phyloP scores from a whole-genome alignment of 495 filamentous ascomycete species.

The Penicillium simplicissimum region DNA sequence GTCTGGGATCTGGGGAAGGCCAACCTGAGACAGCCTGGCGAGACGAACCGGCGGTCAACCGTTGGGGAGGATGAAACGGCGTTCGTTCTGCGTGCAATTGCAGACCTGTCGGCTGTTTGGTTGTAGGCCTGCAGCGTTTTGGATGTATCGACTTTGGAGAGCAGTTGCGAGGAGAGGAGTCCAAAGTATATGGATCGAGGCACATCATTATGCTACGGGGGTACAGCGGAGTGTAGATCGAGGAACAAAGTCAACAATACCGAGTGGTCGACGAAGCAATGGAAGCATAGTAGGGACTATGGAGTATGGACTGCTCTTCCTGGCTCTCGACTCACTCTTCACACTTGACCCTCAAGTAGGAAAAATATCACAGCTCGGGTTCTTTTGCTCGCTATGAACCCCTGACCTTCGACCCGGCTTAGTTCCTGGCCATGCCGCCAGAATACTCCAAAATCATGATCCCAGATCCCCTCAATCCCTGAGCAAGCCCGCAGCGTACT shows the following conservation, averaged over 20 bases:
- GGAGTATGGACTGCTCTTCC: neutral
- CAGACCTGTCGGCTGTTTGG: too few species aligned
- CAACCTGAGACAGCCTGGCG: neutral
- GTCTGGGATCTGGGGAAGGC: neutral
- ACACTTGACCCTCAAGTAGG: neutral
- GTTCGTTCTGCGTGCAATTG: neutral
- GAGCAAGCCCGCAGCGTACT: too few species aligned
- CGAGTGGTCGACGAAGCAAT: too few species aligned
- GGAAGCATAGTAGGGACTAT: too few species aligned
- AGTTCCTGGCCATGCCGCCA: neutral
- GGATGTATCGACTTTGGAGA: neutral
- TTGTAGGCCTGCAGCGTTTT: neutral
- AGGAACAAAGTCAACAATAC: neutral
- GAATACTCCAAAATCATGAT: too few species aligned
- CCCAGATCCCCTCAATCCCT: too few species aligned
- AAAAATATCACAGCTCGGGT: neutral
- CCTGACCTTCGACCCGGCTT: neutral
- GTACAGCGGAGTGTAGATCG: neutral
- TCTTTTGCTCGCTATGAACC: neutral
- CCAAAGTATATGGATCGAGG: neutral
- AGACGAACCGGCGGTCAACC: conserved; percentile 8
- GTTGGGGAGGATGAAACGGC: conserved; percentile 6
- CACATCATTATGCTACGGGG: too few species aligned
- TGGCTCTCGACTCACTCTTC: neutral
- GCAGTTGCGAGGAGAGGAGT: neutral